phyloP scores from a whole-genome alignment of 2,329 filamentous ascomycete species.

The Aspergillus quadricinctus region DNA sequence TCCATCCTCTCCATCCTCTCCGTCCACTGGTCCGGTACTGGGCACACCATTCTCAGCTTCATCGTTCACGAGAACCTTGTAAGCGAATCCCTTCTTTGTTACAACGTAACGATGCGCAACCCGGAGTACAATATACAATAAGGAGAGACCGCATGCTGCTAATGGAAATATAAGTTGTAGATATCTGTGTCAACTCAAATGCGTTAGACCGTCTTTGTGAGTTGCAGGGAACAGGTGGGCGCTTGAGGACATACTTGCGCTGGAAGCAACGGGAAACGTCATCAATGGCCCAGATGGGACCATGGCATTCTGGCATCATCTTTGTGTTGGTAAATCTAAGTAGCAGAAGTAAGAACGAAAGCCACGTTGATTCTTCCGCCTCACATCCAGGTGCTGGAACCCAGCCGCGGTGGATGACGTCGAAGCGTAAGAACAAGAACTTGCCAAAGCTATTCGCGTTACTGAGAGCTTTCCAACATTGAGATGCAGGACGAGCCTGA shows the following conservation, averaged over 20 bases:
- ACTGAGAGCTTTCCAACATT: slow-evolving; percentile 15
- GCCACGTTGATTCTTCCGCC: slow-evolving; percentile 8
- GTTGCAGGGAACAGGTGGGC: not conserved
- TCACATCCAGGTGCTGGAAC: not conserved
- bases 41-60: slow-evolving; percentile 45
- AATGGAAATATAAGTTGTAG: slow-evolving; percentile 77
- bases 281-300: slow-evolving; percentile 57
- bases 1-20: slow-evolving; percentile 43
- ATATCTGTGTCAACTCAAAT: slow-evolving; percentile 51
- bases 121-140: slow-evolving; percentile 61
- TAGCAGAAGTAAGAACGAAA: slow-evolving; percentile 1
- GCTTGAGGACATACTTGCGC: slow-evolving; percentile 42
- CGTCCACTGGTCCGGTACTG: slow-evolving; percentile 48
- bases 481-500: slow-evolving; percentile 18
- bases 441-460: slow-evolving; percentile 7
- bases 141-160: slow-evolving; percentile 63
- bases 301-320: slow-evolving; percentile 56
- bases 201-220: not conserved
- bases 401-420: not conserved
- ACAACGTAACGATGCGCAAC: slow-evolving; percentile 51
- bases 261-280: slow-evolving; percentile 61
- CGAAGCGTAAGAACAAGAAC: not conserved
- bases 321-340: slow-evolving; percentile 8
- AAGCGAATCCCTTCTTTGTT: slow-evolving; percentile 53
- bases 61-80: slow-evolving; percentile 45